Conservation (phyloP, 352 stramenopile genomes). For the Pythium oligandrum region DNA sequence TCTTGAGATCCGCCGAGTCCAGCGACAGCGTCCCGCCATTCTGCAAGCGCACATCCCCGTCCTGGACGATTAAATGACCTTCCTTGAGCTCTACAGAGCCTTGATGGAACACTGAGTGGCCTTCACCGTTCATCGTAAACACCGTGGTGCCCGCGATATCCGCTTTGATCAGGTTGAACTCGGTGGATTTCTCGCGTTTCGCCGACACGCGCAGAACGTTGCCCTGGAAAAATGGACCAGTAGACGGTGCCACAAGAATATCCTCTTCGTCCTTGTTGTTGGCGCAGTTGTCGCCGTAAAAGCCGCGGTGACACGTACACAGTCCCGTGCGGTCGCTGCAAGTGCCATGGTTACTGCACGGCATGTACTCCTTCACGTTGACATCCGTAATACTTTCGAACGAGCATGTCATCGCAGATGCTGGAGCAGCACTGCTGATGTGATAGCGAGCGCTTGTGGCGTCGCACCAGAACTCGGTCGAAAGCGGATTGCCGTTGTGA, state of each 20-base stretch:
- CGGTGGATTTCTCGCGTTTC: slow-evolving; percentile 29
- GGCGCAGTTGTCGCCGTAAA: slow-evolving; percentile 63
- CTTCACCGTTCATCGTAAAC: slow-evolving; percentile 60
- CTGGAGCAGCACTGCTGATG: slow-evolving; percentile 12
- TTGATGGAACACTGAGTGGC: slow-evolving; percentile 34
- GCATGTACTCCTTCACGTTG: slow-evolving; percentile 44
- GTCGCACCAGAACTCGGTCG: slow-evolving; percentile 58
- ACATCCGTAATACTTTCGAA: slow-evolving; percentile 40
- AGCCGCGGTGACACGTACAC: slow-evolving; percentile 59
- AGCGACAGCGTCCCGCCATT: slow-evolving; percentile 38
- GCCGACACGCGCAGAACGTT: slow-evolving; percentile 59
- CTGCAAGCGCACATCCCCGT: slow-evolving; percentile 27
- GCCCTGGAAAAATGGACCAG: slow-evolving; percentile 61
- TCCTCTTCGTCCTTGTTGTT: slow-evolving; percentile 64
- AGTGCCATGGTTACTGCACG: slow-evolving; percentile 55
- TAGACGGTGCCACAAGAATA: slow-evolving; percentile 39
- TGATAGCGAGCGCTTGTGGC: slow-evolving; percentile 11
- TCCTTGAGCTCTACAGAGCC: slow-evolving; percentile 37
- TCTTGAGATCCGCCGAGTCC: slow-evolving; percentile 31
- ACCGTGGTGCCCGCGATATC: slow-evolving; percentile 38
- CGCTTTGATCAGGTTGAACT: slow-evolving; percentile 71
- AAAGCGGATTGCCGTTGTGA: slow-evolving; percentile 52
- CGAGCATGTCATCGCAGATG: slow-evolving; percentile 23
- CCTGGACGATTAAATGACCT: slow-evolving; percentile 50
- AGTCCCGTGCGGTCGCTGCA: slow-evolving; percentile 45